These are phyloP conservation scores for Boletus insuetus DNA, from an alignment of 768 basidiomycete genomes.

Conservation along the genomic window DNA sequence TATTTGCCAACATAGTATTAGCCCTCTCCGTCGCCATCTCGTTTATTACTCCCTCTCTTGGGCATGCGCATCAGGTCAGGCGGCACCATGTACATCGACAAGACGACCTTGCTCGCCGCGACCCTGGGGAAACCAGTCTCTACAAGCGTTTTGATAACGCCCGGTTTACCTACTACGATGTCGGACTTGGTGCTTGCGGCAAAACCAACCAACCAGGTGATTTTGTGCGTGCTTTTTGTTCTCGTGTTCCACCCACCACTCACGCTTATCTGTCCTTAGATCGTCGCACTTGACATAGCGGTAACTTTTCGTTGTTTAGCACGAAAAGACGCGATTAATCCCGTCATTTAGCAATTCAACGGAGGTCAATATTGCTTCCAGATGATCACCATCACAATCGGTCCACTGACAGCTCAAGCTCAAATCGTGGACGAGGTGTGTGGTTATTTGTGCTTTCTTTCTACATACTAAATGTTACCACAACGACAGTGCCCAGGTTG, in stretches of 20 bases:
- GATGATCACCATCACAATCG: constrained; percentile 56
- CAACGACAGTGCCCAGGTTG: constrained; percentile 61
- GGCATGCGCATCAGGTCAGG: constrained; percentile 19
- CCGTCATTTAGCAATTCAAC: constrained; percentile 49
- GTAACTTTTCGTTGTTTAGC: constrained; percentile 11
- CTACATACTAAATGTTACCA: background rate
- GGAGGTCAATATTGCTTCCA: constrained; percentile 55
- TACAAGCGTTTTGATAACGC: constrained; percentile 20
- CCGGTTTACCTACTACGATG: constrained; percentile 39
- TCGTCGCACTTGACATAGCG: constrained; percentile 46
- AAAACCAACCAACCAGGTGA: constrained; percentile 26
- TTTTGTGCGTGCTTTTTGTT: constrained; percentile 28
- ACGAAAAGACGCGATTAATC: constrained; percentile 1
- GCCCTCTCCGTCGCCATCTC: constrained; percentile 18
- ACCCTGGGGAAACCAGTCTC: constrained; percentile 21
- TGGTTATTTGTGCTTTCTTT: background rate
- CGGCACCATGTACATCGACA: constrained; percentile 25
- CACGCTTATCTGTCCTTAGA: constrained; percentile 32
- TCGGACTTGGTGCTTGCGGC: constrained; percentile 46
- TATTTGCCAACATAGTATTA: constrained; percentile 20
- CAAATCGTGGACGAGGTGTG: constrained; percentile 60
- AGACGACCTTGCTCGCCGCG: constrained; percentile 23
- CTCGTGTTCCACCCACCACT: background rate
- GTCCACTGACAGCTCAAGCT: constrained; percentile 57
- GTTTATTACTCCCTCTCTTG: constrained; percentile 17